Evolutionary conservation across 176 grass and related monocot species (phyloP).

Genomic region (Musa beccarii): DNA sequence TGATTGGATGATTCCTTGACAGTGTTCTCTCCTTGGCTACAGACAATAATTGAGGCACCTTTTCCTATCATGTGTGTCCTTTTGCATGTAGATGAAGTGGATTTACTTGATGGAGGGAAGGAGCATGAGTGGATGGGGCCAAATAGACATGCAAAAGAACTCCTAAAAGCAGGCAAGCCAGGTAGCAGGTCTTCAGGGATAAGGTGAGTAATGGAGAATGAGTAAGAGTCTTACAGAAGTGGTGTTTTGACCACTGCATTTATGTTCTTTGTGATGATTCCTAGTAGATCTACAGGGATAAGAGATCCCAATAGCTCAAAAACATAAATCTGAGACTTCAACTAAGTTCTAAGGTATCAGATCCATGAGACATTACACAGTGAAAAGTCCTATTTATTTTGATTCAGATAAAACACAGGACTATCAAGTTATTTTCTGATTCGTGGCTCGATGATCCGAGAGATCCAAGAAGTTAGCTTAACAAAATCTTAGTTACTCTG

Average conservation of each 20-base stretch:
- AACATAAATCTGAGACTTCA: too few relatives aligned
- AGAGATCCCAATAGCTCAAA: background rate
- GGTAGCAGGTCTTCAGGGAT: constrained; percentile 1
- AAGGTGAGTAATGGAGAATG: constrained; percentile 28
- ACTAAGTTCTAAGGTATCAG: too few relatives aligned
- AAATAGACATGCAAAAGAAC: constrained; percentile 26
- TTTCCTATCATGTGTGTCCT: background rate
- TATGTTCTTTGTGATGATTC: background rate
- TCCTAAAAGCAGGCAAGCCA: constrained; percentile 36
- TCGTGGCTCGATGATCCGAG: too few relatives aligned
- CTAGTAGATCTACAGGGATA: background rate
- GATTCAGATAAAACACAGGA: too few relatives aligned
- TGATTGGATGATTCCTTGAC: background rate
- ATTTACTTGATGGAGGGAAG: constrained; percentile 1
- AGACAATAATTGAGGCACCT: background rate
- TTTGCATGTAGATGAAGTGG: background rate
- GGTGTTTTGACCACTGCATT: constrained; percentile 21
- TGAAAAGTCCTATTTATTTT: too few relatives aligned
- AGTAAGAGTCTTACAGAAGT: constrained; percentile 54
- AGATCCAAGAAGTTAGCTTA: too few relatives aligned
- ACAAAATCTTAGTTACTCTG: too few relatives aligned
- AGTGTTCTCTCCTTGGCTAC: background rate
- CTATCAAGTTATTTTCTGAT: too few relatives aligned
- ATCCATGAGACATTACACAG: too few relatives aligned
- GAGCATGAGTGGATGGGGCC: constrained; percentile 10